A percentile compares a stretch with the other conserved stretches of the same genome.
Conservation (phyloP, 129 eudicot species). For the Pittosporum tobira region DNA sequence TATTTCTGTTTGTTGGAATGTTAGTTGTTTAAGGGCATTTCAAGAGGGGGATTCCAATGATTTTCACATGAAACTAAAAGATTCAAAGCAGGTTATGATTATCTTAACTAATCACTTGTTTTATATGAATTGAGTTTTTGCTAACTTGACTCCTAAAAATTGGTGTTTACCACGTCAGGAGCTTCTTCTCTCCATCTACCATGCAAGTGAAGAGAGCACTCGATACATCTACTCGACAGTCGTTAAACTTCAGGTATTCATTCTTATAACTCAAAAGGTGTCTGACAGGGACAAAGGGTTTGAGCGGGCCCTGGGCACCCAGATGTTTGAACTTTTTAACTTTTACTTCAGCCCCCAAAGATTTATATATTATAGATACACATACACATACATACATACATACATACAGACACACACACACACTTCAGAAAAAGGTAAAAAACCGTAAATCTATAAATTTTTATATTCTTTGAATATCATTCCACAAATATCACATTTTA, state of each 20-base stretch:
- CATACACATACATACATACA: no score
- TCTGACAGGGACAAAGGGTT: no score
- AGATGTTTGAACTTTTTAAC: no score
- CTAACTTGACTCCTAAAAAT: conserved; percentile 10
- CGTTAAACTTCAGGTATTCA: conserved; percentile 79
- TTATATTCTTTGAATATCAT: no score
- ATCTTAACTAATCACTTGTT: background rate
- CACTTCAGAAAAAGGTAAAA: no score
- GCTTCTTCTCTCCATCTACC: conserved; percentile 70
- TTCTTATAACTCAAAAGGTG: conserved; percentile 1
- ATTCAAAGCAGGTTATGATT: conserved; percentile 69
- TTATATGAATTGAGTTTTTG: conserved; percentile 7
- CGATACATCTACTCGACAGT: conserved; percentile 67
- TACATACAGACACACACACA: no score
- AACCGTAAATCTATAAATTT: no score
- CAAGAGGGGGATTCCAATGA: conserved; percentile 77
- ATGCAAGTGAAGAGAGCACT: conserved; percentile 92
- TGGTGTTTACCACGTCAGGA: conserved; percentile 36
- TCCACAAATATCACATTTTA: no score
- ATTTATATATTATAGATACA: no score
- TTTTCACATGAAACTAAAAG: conserved; percentile 47
- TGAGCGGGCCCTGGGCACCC: no score
- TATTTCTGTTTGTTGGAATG: conserved; percentile 13
- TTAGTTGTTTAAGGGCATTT: conserved; percentile 87
- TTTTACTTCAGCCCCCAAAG: no score